Evolutionary conservation across 768 basidiomycete species (phyloP).

Genomic region (Ramaria rubella): DNA sequence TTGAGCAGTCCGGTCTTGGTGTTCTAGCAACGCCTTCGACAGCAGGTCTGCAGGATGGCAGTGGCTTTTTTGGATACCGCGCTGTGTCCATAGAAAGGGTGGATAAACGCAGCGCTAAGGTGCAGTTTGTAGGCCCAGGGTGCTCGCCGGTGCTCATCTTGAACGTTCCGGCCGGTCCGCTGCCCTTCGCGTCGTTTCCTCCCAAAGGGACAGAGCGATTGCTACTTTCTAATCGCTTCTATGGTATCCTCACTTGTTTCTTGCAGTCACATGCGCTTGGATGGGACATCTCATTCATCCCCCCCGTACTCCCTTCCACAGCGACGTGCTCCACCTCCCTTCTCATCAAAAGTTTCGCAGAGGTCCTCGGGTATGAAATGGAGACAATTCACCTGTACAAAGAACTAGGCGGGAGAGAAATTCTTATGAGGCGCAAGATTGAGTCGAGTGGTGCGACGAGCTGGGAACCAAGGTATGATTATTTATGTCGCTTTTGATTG

Average conservation of each 20-base stretch:
- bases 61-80: constrained; percentile 49
- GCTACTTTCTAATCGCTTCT: constrained; percentile 35
- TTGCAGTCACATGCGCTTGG: constrained; percentile 58
- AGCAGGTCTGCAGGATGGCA: constrained; percentile 32
- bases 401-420: constrained; percentile 58
- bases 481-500: background rate
- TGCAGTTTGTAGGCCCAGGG: constrained; percentile 36
- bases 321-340: constrained; percentile 56
- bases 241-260: constrained; percentile 52
- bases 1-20: constrained; percentile 48
- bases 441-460: constrained; percentile 48
- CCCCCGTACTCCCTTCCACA: constrained; percentile 50
- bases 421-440: constrained; percentile 56
- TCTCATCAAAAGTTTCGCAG: constrained; percentile 47
- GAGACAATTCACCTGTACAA: constrained; percentile 63
- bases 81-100: constrained; percentile 36
- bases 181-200: constrained; percentile 40
- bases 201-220: constrained; percentile 33
- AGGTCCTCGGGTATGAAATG: constrained; percentile 52
- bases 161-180: constrained; percentile 45
- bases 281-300: constrained; percentile 60
- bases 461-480: constrained; percentile 50
- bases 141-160: constrained; percentile 26
- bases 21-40: constrained; percentile 42
- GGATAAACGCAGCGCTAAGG: constrained; percentile 30